Evolutionary conservation across 2,329 filamentous ascomycete species (phyloP), one percentile per base, ranked within the genome.

Genomic region (Microascus cirrosus): DNA sequence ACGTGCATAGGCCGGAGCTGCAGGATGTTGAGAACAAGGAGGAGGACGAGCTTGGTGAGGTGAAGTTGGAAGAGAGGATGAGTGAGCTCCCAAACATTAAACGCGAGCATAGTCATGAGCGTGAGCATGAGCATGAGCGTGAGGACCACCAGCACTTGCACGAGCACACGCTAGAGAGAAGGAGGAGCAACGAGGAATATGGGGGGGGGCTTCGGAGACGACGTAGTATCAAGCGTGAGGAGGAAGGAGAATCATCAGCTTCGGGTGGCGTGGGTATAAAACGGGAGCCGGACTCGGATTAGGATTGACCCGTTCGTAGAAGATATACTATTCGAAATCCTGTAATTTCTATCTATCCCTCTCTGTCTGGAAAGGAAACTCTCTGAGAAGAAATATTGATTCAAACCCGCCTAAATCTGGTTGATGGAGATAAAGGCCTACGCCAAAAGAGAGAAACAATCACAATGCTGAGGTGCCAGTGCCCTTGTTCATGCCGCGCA

Each of bases 1-100:
- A 50, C 12, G 20, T 20, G 6, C 36, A 5, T 32, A 32, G 8
- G 36, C 36, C 36, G 4, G 18, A 42, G 36, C 18, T 42, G 35
- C 59, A 60, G 34, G 59, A 60, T 39, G 56, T 48, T 32, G 55
- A 51, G 34, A 62, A 59, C 55, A 32, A 39, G 22, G 56, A 63
- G 54, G 50, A 56, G 32, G 59, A 65, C 24, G 62, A 56, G 28
- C 39, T 42, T 18, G 28, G 28, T 4, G 48, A 54, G 12, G 22
- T 28, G 39, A 45, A 45, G 28, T 11, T 25, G 35, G 54, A 45
- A 18, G 15, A 15, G 39, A n/a, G n/a, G 5, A n/a, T n/a, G 39
- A 2, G n/a, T n/a, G 39, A 45, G 39, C 15, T 18, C 13, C 39
- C 45, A 20, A 13, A 22, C 6, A 50, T 50, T 10, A 50, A 50